Base-by-base conservation (phyloP, 495 filamentous ascomycete genomes). In the Lophiostoma macrostomum region DNA sequence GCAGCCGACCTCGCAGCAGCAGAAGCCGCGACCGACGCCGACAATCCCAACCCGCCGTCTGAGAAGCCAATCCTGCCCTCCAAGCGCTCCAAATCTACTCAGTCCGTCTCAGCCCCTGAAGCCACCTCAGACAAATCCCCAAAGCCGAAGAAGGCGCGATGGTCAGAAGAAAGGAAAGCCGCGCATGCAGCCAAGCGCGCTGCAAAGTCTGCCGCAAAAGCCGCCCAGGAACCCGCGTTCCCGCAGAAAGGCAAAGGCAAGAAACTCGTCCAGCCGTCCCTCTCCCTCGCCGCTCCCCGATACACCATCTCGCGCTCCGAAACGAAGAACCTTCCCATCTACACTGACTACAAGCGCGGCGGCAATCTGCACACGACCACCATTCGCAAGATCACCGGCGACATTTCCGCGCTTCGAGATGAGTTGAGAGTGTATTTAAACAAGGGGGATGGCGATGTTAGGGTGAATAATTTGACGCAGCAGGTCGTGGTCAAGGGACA, bases 321-420 rank as follows among this genome's bases (percentile, higher is more conserved):
- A 8, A 83, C 81, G 18, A 81, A 85, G 45, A 80, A 90, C 57
- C 70, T 90, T 1, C 82, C 89, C 11, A 79, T 97, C n/a, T 98
- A 98, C 68, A 71, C 82, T 3, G 70, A 81, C 44, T 69, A 69
- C 47, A 91, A 91, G 70, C 75, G 81, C 16, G 89, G 88, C 20
- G 89, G 91, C 1, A 94, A 87, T 50, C 73, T 83, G 57, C 80
- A 84, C 63, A 67, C 85, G 60, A 96, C 93, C 4, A 67, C 77
- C 58, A 73, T 98, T 43, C 82, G 87, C 62, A 88, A 86, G 69
- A 78, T 88, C 31, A 81, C 88, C 53, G 93, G 93, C 22, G 79
- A 70, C 50, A 32, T 63, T 32, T 30, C 64, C 24, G 57, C 36
- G 24, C 46, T 75, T 50, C 50, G 65, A 31, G 59, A 69, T 54